Evolutionary conservation across 495 filamentous ascomycete species (phyloP).

Genomic region (Penicillium silybi): DNA sequence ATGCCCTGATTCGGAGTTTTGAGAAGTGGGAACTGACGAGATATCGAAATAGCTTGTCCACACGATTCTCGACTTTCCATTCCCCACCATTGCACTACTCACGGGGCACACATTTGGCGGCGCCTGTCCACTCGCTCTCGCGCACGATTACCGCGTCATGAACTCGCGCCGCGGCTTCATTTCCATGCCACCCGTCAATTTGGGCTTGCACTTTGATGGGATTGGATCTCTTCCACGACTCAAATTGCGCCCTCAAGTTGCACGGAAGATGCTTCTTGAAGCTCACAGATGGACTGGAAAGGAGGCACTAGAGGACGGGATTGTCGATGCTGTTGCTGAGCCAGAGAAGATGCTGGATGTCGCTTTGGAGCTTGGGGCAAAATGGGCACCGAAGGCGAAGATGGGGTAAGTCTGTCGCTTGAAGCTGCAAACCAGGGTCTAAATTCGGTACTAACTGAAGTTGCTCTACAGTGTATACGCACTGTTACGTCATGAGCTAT

Average conservation of each 20-base stretch:
- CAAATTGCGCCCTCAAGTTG: constrained; percentile 44
- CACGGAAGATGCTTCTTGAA: constrained; percentile 49
- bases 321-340: constrained; percentile 46
- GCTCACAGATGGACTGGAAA: constrained; percentile 48
- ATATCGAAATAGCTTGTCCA: constrained; percentile 30
- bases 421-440: neutral
- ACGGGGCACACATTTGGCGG: constrained; percentile 52
- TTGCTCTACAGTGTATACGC: constrained; percentile 35
- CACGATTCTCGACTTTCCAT: constrained; percentile 50
- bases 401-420: constrained; percentile 32
- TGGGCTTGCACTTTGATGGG: constrained; percentile 48
- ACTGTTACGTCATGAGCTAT: constrained; percentile 44
- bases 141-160: constrained; percentile 52
- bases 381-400: constrained; percentile 44
- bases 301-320: constrained; percentile 44
- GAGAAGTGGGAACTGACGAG: neutral
- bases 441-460: neutral
- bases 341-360: constrained; percentile 44
- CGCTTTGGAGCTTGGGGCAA: constrained; percentile 35
- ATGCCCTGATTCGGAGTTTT: neutral
- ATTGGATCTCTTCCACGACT: constrained; percentile 46
- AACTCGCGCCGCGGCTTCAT: constrained; percentile 46
- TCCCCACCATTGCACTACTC: constrained; percentile 47
- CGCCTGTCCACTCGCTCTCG: constrained; percentile 43
- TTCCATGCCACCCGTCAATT: constrained; percentile 47